Evolutionary conservation across 257 asterid species (phyloP).

Genomic region (Solanum gandarillasii): DNA sequence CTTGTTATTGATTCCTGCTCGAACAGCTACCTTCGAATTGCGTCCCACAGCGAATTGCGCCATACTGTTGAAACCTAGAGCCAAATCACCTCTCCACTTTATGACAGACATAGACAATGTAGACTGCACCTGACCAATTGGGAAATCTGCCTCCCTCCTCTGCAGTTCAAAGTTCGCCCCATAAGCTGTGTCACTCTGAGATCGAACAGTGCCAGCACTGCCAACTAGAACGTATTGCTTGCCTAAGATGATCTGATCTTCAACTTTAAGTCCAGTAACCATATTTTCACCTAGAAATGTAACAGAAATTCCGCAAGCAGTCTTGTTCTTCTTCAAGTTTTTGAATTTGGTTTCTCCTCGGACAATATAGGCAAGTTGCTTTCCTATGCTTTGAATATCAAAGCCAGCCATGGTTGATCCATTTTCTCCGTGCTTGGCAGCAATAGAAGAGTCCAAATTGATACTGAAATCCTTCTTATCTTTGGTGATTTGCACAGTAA

Average conservation of each 20-base stretch:
- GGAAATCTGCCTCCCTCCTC: slow-evolving; percentile 69
- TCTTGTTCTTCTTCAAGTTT: slow-evolving; percentile 51
- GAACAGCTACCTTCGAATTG: slow-evolving; percentile 70
- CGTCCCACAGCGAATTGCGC: slow-evolving; percentile 68
- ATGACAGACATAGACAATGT: slow-evolving; percentile 62
- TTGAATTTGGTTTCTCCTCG: slow-evolving; percentile 78
- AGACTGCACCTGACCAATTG: slow-evolving; percentile 86
- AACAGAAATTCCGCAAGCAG: slow-evolving; percentile 59
- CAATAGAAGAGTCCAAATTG: slow-evolving; percentile 65
- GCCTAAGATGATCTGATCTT: slow-evolving; percentile 64
- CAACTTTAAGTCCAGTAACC: slow-evolving; percentile 70
- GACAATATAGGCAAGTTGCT: slow-evolving; percentile 75
- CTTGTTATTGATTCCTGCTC: slow-evolving; percentile 93
- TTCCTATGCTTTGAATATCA: slow-evolving; percentile 83
- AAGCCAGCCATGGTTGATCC: slow-evolving; percentile 80
- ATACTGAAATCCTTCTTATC: slow-evolving; percentile 86
- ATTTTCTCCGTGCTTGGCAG: slow-evolving; percentile 65
- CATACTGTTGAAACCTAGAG: slow-evolving; percentile 64
- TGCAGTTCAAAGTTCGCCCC: slow-evolving; percentile 91
- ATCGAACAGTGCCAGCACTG: slow-evolving; percentile 68
- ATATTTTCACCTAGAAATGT: slow-evolving; percentile 76
- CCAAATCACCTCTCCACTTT: slow-evolving; percentile 92
- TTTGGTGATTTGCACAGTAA: slow-evolving; percentile 73
- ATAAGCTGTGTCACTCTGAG: slow-evolving; percentile 71
- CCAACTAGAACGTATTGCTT: slow-evolving; percentile 67